Conservation (phyloP, 2,329 filamentous ascomycete genomes). For the Dactylonectria estremocensis region DNA sequence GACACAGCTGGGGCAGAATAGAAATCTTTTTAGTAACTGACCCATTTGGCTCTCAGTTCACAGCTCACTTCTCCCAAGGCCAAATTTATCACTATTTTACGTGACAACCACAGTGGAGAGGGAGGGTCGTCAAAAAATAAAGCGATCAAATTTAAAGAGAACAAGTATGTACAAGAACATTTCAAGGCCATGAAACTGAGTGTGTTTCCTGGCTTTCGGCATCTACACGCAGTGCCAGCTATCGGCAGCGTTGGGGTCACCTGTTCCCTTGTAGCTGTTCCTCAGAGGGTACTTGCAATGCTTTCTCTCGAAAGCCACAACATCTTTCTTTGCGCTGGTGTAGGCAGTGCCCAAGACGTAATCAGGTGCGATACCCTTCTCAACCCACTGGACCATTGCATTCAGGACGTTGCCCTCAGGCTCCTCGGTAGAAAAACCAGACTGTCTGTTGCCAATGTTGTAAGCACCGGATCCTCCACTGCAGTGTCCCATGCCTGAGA, state of each 20-base stretch:
- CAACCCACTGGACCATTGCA: conserved; percentile 65
- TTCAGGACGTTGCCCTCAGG: conserved; percentile 61
- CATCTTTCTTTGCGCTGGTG: conserved; percentile 42
- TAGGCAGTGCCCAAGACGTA: conserved; percentile 54
- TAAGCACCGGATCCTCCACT: conserved; percentile 60
- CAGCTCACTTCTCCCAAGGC: too few relatives aligned
- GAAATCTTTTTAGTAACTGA: background rate
- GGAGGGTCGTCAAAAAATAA: background rate
- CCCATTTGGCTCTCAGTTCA: too few relatives aligned
- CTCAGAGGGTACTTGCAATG: conserved; percentile 55
- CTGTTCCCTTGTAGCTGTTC: conserved; percentile 50
- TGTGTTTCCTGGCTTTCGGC: too few relatives aligned
- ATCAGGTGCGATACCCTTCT: conserved; percentile 58
- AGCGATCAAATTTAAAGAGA: background rate
- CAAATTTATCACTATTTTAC: too few relatives aligned
- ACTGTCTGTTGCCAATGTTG: conserved; percentile 47
- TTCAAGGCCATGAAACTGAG: background rate
- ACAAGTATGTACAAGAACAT: background rate
- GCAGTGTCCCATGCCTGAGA: conserved; percentile 68
- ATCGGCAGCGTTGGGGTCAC: conserved; percentile 45
- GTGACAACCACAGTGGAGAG: too few relatives aligned
- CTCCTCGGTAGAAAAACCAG: conserved; percentile 42
- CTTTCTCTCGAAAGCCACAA: conserved; percentile 50
- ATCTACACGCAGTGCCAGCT: conserved; percentile 45
- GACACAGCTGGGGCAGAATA: background rate